Evolutionary conservation across 2,329 filamentous ascomycete genomes (phyloP), one percentile per base, ranked within the genome.

Genomic region (Phoma sp.): DNA sequence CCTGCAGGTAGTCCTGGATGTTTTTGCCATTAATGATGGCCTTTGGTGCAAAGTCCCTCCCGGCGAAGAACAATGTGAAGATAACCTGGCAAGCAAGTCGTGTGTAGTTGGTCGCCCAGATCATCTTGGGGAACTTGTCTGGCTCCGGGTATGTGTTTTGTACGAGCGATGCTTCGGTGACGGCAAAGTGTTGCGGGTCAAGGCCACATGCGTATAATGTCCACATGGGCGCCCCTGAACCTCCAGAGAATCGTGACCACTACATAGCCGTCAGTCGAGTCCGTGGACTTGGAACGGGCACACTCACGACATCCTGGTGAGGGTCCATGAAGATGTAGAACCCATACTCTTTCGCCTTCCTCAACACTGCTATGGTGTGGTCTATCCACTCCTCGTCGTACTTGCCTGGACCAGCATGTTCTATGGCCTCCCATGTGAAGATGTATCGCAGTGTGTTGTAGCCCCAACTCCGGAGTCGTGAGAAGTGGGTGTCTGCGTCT

Each of bases 281-380:
- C 2, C 12, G 24, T 25, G 12, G 12, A 25, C 10, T 13, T 15
- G 19, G 2, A 27, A 10, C 4, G 12, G 32, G 22, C 22, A 27
- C 58, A 85, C 87, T 62, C 83, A 91, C 89, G 67, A 98, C 94
- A 79, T 99, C 95, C 81, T 99, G 95, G 75, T 99, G 95, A 19
- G 96, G 94, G 67, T 99, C 96, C 92, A 99, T 96, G 73, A 97
- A 98, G 44, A 99, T 83, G 70, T 96, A 96, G 75, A 99, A 97
- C 25, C 91, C 91, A 80, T 96, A 98, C 33, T 87, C 83, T 73
- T 93, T 96, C 33, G 93, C 93, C 61, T 92, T 81, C 52, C 92
- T 85, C 65, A 99, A 77, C 10, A 96, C 81, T 35, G 91, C 84
- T 62, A 99, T 92, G 0, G 95, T 99, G 73, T 96, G 92, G 63